Base-by-base conservation (phyloP, 2,329 filamentous ascomycete genomes). In the Aplosporella prunicola region DNA sequence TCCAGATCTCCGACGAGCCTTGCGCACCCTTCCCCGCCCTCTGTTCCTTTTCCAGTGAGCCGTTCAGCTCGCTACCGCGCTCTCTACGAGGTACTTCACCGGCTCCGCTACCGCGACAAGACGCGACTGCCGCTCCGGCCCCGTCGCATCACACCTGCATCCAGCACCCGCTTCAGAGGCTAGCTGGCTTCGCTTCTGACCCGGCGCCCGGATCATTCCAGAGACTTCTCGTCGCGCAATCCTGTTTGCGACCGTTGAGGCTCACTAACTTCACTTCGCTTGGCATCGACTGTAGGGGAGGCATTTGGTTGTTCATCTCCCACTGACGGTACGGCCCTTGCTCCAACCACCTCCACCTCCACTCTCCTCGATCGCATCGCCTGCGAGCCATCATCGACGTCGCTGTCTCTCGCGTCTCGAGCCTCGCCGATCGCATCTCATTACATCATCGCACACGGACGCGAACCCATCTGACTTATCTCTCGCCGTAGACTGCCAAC, bases 301-400 rank as follows among this genome's bases (percentile, higher is more conserved):
- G 87, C 87, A 93, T 94, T 94, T 65, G 80, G 62, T 94, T 93
- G 87, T 93, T 86, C 70, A 83, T 93, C 87, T 93, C 86, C 82
- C 76, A 66, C 74, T 73, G 62, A 74, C 61, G 72, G 68, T 71
- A 71, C 62, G 66, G 51, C 47, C 45, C 49, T 34, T 44, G 46
- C 22, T 29, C 27, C n/a, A 27, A 25, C 15, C 35, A 33, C 25
- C 20, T 35, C 20, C 29, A 30, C 35, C n/a, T 14, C 11, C 35
- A 20, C 42, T 46, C 41, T 16, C 32, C 32, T 41, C 39, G 29
- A 22, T 25, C 10, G 30, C 17, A 28, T 29, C 39, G 30, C 9
- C 20, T 20, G 36, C 33, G 23, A 20, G 35, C 22, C 28, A 32
- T 40, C 30, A 20, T 20, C 39, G 32, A 35, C 32, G 20, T 20